phyloP scores from a whole-genome alignment of 2,329 filamentous ascomycete genomes.

The Phyllosticta citrichinensis region DNA sequence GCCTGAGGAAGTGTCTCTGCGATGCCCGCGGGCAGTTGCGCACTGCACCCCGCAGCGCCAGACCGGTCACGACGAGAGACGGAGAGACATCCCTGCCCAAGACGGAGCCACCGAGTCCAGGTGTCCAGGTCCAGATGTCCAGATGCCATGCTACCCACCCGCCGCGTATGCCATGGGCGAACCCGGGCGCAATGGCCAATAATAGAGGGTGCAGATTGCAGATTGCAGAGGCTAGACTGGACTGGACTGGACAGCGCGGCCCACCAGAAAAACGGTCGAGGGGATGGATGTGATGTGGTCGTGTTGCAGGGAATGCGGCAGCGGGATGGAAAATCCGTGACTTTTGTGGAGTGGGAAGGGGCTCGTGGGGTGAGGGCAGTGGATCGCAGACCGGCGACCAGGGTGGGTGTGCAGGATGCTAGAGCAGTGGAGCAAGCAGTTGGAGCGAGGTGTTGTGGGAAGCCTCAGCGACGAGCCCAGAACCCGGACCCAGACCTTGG shows the following conservation, averaged over 20 bases:
- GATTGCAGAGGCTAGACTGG: background rate
- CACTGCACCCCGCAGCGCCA: background rate
- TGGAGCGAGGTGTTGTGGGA: background rate
- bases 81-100: background rate
- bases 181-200: background rate
- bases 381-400: background rate
- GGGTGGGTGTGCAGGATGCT: background rate
- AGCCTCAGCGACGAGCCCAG: background rate
- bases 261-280: background rate
- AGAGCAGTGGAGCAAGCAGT: background rate
- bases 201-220: background rate
- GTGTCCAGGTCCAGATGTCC: background rate
- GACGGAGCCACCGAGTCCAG: background rate
- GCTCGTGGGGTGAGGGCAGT: background rate
- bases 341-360: background rate
- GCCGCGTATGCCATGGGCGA: background rate
- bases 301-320: constrained; percentile 7
- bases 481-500: background rate
- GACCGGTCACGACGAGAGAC: background rate
- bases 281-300: background rate
- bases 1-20: background rate
- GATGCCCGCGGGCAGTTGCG: background rate
- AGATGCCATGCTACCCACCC: background rate
- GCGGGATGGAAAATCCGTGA: constrained; percentile 6
- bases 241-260: too few relatives aligned